Evolutionary conservation across 2,329 filamentous ascomycete species (phyloP).

Genomic region (Phaeosphaeria sp.): DNA sequence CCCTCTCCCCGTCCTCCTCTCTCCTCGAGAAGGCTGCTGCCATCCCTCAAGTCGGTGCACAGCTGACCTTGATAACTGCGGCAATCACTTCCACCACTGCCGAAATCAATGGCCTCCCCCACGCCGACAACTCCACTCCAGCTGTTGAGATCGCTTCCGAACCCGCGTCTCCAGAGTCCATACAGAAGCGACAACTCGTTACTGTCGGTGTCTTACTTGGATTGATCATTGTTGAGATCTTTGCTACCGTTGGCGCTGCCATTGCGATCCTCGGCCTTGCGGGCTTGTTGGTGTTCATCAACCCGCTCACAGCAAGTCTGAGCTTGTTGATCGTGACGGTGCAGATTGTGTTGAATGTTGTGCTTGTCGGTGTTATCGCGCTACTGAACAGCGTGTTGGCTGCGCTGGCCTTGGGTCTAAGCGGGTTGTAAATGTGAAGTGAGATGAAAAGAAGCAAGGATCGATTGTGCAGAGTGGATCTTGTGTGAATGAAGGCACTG

Average conservation of each 20-base stretch:
- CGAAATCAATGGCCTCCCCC: conserved; percentile 16
- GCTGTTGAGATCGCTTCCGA: neutral
- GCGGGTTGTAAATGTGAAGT: conserved; percentile 5
- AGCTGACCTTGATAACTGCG: conserved; percentile 20
- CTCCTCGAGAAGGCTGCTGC: conserved; percentile 25
- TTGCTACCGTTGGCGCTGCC: conserved; percentile 23
- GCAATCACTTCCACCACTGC: conserved; percentile 15
- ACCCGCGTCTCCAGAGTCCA: neutral
- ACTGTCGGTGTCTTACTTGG: conserved; percentile 16
- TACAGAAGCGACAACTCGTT: conserved; percentile 16
- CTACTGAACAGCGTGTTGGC: conserved; percentile 22
- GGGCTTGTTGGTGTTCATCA: conserved; percentile 17
- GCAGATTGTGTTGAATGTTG: conserved; percentile 20
- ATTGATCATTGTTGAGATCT: conserved; percentile 27
- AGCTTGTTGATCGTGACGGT: conserved; percentile 22
- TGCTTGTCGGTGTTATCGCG: conserved; percentile 19
- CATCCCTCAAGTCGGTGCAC: conserved; percentile 18
- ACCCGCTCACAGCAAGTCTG: conserved; percentile 21
- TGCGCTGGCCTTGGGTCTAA: conserved; percentile 12
- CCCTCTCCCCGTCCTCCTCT: conserved; percentile 20
- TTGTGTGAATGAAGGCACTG: neutral
- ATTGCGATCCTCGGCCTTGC: conserved; percentile 20
- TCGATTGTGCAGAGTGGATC: neutral
- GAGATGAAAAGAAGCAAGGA: neutral
- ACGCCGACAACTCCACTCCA: conserved; percentile 4